These are phyloP conservation scores for Calonectria hawksworthii DNA, from an alignment of 2,329 filamentous ascomycete genomes.

Conservation along the genomic window DNA sequence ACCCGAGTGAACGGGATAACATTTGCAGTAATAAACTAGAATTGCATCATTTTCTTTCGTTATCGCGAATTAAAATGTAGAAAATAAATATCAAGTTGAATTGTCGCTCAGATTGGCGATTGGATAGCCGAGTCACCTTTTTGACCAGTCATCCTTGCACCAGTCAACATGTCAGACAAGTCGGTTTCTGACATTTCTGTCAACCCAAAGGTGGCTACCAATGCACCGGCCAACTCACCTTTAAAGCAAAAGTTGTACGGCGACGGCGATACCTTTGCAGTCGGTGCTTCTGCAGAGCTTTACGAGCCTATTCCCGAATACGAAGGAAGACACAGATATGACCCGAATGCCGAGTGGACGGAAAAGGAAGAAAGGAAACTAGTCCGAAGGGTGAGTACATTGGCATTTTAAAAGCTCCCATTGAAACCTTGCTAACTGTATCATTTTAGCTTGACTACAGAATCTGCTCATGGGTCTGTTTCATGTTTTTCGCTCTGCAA, in stretches of 20 bases:
- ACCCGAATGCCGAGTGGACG: conserved; percentile 70
- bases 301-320: conserved; percentile 68
- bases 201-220: background rate
- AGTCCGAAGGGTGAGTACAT: conserved; percentile 60
- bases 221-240: background rate
- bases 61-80: background rate
- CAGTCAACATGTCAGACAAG: background rate
- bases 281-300: conserved; percentile 22
- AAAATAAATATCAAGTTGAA: background rate
- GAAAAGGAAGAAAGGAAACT: conserved; percentile 68
- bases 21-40: too few relatives aligned
- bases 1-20: background rate
- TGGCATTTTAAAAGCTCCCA: background rate
- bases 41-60: background rate
- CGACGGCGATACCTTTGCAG: conserved; percentile 5
- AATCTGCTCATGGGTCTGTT: conserved; percentile 54
- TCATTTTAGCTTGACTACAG: conserved; percentile 46
- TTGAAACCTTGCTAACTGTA: background rate
- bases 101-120: background rate
- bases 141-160: background rate
- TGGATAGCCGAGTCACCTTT: background rate
- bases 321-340: conserved; percentile 71
- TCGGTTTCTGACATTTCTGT: background rate
- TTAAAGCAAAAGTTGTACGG: background rate
- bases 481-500: conserved; percentile 60